Base-by-base conservation (phyloP, 1,139 yeast genomes). In the Protomyces macrosporus region DNA sequence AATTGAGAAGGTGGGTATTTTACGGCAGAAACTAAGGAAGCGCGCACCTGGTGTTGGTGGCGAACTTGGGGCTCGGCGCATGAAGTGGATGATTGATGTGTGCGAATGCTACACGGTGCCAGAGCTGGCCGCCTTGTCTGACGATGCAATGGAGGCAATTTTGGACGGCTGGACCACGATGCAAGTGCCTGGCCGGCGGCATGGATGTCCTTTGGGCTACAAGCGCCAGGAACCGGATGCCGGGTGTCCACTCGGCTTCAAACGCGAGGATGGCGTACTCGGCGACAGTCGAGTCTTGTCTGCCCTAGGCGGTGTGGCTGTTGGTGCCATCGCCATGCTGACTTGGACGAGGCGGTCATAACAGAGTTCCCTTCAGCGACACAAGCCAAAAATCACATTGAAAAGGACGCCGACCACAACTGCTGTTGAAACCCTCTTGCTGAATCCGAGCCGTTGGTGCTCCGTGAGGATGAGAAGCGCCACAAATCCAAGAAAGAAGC, bases 1-100 rank as follows among this genome's bases (percentile, higher is more conserved):
- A 0, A 84, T 88, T 57, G 84, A 79, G 55, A 86, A 84, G 67
- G 79, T 88, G 70, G 88, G 88, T 0, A 71, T 76, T 56, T 75
- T 88, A 53, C 76, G 96, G 63, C 75, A 79, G 36, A 72, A 78
- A 51, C 76, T 88, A 56, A 76, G 93, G 63, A 76, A 74, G 37
- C 30, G 51, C n/a, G 50, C 65, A 1, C 70, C 70, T 6, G 69
- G 67, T 1, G 52, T 55, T 4, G 69, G 67, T 7, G 54, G 58
- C 6, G 68, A 63, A 35, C 48, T 60, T 23, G 60, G 54, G 4
- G 65, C 58, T 14, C 59, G 60, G 45, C 64, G 70, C 16, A 68
- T 68, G 70, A 60, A 60, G 30, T 68, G 70, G 70, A 64, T 64
- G 66, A 64, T 60, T 51, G 53, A 63, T 23, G 58, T 68, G 5